Percentiles rank a stretch among this genome's conserved stretches.
phyloP scores from a whole-genome alignment of 257 asterid species.

The Nicotiana knightiana region DNA sequence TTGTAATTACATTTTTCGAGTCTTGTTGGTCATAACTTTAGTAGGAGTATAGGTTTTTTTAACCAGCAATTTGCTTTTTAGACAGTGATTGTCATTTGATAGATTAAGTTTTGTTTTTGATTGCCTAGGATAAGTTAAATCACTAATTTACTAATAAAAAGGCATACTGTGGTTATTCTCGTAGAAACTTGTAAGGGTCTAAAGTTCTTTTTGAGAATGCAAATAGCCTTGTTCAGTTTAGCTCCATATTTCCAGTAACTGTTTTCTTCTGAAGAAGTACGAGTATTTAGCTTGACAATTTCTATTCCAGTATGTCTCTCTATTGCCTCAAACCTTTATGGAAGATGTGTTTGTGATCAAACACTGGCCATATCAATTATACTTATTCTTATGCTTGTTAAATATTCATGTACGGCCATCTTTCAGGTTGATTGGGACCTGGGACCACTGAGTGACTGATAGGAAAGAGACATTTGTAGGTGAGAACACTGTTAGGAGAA shows the following conservation, averaged over 20 bases:
- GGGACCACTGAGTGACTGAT: neutral
- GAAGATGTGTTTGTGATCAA: neutral
- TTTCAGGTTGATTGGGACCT: too few species aligned
- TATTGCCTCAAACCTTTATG: neutral
- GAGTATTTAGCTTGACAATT: neutral
- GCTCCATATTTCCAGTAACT: neutral
- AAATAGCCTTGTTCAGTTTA: too few species aligned
- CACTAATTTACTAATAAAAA: neutral
- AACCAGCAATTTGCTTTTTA: slow-evolving; percentile 1
- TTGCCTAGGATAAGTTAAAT: slow-evolving; percentile 1
- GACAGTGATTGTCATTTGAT: neutral
- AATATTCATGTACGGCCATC: too few species aligned
- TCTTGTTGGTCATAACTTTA: neutral
- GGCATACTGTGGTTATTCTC: neutral
- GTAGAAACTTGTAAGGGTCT: too few species aligned
- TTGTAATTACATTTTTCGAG: neutral
- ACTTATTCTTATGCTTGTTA: too few species aligned
- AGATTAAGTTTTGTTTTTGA: neutral
- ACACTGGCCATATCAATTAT: too few species aligned
- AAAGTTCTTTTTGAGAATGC: too few species aligned
- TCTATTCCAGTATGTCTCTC: neutral
- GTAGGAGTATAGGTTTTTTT: neutral
- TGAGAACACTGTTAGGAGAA: neutral
- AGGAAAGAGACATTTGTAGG: neutral
- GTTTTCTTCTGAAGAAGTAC: neutral